Evolutionary conservation across 2,329 filamentous ascomycete genomes (phyloP).

Genomic region (Plectosphaerella cucumerina): DNA sequence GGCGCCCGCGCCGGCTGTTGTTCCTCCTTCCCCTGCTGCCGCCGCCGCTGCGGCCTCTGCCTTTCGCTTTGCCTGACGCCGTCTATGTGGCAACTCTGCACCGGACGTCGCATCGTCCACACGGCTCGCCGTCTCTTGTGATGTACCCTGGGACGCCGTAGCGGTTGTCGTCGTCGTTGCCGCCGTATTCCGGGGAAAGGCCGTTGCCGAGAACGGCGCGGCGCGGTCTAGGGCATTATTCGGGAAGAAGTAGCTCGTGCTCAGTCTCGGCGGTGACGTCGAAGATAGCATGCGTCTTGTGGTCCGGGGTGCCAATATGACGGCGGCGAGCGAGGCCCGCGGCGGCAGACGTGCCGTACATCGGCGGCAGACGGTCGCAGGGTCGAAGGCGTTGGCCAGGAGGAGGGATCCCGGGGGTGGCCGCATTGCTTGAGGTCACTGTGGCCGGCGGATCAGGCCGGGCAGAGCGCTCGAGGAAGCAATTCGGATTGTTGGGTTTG

Average conservation of each 20-base stretch:
- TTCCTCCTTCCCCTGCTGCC: neutral
- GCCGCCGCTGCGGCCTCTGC: slow-evolving; percentile 6
- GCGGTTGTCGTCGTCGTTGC: slow-evolving; percentile 1
- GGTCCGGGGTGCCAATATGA: neutral
- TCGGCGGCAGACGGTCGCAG: slow-evolving; percentile 1
- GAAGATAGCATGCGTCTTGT: neutral
- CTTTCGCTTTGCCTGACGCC: slow-evolving; percentile 11
- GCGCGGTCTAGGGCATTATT: slow-evolving; percentile 10
- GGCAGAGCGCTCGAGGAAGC: neutral
- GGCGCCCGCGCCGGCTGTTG: neutral
- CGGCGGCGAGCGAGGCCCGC: neutral
- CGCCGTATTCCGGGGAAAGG: slow-evolving; percentile 5
- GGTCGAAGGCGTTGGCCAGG: slow-evolving; percentile 1
- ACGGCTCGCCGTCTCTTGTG: neutral
- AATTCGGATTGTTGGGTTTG: no score
- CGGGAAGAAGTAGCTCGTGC: slow-evolving; percentile 13
- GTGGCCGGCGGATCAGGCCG: neutral
- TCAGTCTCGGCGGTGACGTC: slow-evolving; percentile 4
- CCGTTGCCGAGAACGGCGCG: neutral
- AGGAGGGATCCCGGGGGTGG: slow-evolving; percentile 3
- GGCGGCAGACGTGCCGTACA: neutral
- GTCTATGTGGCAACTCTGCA: slow-evolving; percentile 12
- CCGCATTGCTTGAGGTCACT: neutral
- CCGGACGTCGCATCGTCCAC: slow-evolving; percentile 3
- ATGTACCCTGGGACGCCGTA: neutral